phyloP scores from a whole-genome alignment of 805 yeast genomes.

The Ogataea ramenticola region DNA sequence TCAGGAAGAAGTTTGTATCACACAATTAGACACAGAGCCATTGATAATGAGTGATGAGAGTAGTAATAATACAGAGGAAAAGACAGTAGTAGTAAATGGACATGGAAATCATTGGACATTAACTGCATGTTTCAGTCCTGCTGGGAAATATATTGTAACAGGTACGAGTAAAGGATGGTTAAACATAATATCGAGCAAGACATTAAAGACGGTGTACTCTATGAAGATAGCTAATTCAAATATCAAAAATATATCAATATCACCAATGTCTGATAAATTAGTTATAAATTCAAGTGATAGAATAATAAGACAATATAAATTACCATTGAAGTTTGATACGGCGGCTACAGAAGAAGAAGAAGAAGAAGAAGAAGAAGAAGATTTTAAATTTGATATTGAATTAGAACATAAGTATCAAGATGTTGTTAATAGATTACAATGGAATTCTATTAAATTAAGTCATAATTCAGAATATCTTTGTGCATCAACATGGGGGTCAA shows the following conservation, averaged over 20 bases:
- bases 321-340: constrained; percentile 33
- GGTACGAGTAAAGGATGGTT: constrained; percentile 83
- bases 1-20: constrained; percentile 12
- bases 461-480: constrained; percentile 76
- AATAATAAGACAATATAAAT: constrained; percentile 54
- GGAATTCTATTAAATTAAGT: constrained; percentile 77
- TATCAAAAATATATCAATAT: constrained; percentile 58
- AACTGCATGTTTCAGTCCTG: constrained; percentile 41
- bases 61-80: constrained; percentile 13
- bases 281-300: constrained; percentile 76
- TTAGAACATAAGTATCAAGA: constrained; percentile 82
- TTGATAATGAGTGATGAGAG: constrained; percentile 8
- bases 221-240: constrained; percentile 57
- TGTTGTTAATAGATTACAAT: constrained; percentile 78
- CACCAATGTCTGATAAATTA: constrained; percentile 52
- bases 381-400: constrained; percentile 42
- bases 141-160: constrained; percentile 50
- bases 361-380: constrained; percentile 4
- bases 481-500: constrained; percentile 82
- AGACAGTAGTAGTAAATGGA: no score
- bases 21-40: constrained; percentile 12
- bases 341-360: neutral
- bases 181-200: constrained; percentile 34
- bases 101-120: constrained; percentile 44
- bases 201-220: constrained; percentile 30